Base-by-base conservation (phyloP, 1,284 basidiomycete genomes). In the Coniferiporia weirii region DNA sequence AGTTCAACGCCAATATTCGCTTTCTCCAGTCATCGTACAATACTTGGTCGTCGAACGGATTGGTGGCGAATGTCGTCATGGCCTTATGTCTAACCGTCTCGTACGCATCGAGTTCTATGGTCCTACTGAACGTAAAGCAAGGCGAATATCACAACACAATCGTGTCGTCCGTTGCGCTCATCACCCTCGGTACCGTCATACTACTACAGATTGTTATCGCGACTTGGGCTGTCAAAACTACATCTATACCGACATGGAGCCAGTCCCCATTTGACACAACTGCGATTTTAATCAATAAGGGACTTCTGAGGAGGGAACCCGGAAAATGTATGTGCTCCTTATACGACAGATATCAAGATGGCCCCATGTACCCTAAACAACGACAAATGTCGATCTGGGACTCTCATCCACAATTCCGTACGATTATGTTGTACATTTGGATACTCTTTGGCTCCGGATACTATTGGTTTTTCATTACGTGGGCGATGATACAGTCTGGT, bases 391-490 rank as follows among this genome's bases (percentile, higher is more conserved):
- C 53, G 20, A 9, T 34, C 32, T 54, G 53, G 43, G 44, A 32
- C 13, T 54, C 53, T 12, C 61, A 56, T 32, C 52, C 52, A 35
- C 57, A 59, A 9, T 62, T 55, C 34, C 57, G 52, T 36, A 4
- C 19, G 32, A 51, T 62, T 19, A 45, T 32, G 4, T 20, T 54
- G 52, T 59, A 54, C n/a, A 48, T 59, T 36, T 52, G 53, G 52
- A 52, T 62, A 20, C 38, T 59, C 17, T 43, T 59, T 1, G 57
- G 45, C n/a, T 22, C 47, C 17, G 48, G 50, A 17, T 62, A 59
- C 45, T 59, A 59, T 44, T 62, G 61, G 61, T 34, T 51, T n/a
- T 45, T 62, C 32, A 45, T 62, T 34, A 56, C 59, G 2, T 50
- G 46, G 46, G 46, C 36, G 10, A 56, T 62, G 57, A 53, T 52